These are phyloP conservation scores for Pelargonium myrrhifolium DNA, from an alignment of 441 rosid genomes.

Conservation along the genomic window DNA sequence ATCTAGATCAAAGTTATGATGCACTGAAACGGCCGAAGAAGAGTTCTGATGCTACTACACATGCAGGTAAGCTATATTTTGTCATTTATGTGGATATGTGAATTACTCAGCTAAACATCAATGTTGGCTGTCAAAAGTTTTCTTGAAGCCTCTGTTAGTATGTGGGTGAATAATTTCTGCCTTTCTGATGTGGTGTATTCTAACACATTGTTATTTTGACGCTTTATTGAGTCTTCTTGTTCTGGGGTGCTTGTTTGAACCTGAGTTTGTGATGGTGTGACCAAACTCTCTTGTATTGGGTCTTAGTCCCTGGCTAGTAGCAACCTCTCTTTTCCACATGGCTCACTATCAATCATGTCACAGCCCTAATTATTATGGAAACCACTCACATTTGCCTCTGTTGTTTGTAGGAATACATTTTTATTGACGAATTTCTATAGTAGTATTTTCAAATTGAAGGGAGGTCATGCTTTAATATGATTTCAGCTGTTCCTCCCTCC, in stretches of 20 bases:
- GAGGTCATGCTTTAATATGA: no score
- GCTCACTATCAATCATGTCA: background rate
- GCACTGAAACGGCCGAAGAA: constrained; percentile 76
- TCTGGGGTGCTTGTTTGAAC: background rate
- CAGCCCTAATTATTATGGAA: background rate
- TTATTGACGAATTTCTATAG: no score
- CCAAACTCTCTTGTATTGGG: no score
- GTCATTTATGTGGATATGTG: background rate
- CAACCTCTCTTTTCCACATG: background rate
- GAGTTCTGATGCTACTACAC: constrained; percentile 35
- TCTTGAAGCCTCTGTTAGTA: background rate
- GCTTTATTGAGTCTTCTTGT: background rate
- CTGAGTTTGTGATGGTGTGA: background rate
- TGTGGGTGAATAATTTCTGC: background rate
- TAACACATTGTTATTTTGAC: background rate
- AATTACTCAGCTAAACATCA: background rate
- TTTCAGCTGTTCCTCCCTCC: no score
- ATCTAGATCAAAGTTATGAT: constrained; percentile 65
- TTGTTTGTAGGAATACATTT: no score
- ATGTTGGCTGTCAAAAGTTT: background rate
- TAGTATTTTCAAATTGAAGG: no score
- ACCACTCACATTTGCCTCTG: no score
- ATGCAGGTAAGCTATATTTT: constrained; percentile 40
- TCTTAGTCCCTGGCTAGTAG: background rate
- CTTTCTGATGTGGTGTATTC: no score